These are phyloP conservation scores for Salvia miltiorrhiza DNA, from an alignment of 257 asterid genomes.

Conservation along the genomic window DNA sequence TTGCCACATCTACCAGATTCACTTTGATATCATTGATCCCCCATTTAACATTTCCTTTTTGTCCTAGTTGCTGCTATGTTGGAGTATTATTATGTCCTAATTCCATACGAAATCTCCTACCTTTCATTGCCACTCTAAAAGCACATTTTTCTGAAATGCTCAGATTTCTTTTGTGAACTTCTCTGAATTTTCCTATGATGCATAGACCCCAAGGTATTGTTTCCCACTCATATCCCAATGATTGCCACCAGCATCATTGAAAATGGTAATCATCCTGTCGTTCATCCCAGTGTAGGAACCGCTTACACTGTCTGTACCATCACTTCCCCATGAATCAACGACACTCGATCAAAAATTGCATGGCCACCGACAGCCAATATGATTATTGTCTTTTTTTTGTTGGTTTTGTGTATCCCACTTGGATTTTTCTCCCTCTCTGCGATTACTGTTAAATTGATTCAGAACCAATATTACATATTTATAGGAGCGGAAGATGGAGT, in stretches of 20 bases:
- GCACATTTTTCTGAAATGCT: background rate
- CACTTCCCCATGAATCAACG: background rate
- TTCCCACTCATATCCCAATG: background rate
- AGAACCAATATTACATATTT: slow-evolving; percentile 26
- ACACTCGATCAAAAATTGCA: background rate
- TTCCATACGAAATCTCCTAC: background rate
- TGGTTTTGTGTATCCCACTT: background rate
- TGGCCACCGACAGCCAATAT: background rate
- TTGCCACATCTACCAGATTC: background rate
- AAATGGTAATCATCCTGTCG: background rate
- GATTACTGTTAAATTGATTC: slow-evolving; percentile 13
- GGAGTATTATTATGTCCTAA: background rate
- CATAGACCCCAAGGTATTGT: background rate
- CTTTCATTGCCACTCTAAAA: background rate
- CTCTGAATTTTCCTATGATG: background rate
- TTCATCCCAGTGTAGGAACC: background rate
- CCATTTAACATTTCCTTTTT: background rate
- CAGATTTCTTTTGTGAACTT: background rate
- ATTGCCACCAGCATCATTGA: background rate
- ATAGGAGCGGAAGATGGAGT: slow-evolving; percentile 87
- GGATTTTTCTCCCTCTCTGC: slow-evolving; percentile 8
- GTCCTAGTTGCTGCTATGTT: background rate
- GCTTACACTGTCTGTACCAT: slow-evolving; percentile 2
- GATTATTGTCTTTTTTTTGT: background rate
- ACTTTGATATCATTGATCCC: background rate